Evolutionary conservation across 257 asterid genomes (phyloP), one percentile per base, ranked within the genome.

Genomic region (Solanum microdontum): DNA sequence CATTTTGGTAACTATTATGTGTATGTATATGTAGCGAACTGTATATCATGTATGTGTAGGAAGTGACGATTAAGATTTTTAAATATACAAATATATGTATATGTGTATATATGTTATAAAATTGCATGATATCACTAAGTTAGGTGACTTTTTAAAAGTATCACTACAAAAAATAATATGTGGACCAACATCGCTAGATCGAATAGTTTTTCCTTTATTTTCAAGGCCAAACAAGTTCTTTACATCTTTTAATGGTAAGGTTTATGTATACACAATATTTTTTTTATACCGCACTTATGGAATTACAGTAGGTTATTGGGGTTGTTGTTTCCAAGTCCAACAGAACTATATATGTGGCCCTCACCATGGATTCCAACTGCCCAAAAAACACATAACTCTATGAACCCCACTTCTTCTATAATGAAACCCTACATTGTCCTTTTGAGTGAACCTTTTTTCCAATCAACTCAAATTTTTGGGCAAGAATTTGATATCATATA

Each of bases 261-360:
- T 62, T 2, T 8, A n/a, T 0, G 2, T 62, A n/a, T 11, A n/a
- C 0, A 30, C 0, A 9, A 0, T 48, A 1, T 51, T 51, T 1
- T 51, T 51, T 51, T n/a, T 4, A 62, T 62, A 62, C 3, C 32
- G 28, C 4, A 24, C 70, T 62, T n/a, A 4, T 24, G 1, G 2
- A 62, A n/a, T 62, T 62, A n/a, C 2, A 4, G 3, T n/a, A 23
- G 5, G 6, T 62, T 62, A 62, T 62, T 62, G 3, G 13, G 2
- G 70, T n/a, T 62, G 70, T n/a, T 62, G 70, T 62, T 62, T n/a
- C 15, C 66, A 79, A 40, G 14, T 24, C n/a, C 62, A 79, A 17
- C 5, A 43, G 15, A 28, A 43, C 37, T 36, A 74, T 21, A 43
- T 26, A 79, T 48, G 66, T 79, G 39, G 66, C 66, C 84, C 66